Evolutionary conservation across 495 filamentous ascomycete genomes (phyloP), one percentile per base, ranked within the genome.

Genomic region (Hapsidospora chrysogenum): DNA sequence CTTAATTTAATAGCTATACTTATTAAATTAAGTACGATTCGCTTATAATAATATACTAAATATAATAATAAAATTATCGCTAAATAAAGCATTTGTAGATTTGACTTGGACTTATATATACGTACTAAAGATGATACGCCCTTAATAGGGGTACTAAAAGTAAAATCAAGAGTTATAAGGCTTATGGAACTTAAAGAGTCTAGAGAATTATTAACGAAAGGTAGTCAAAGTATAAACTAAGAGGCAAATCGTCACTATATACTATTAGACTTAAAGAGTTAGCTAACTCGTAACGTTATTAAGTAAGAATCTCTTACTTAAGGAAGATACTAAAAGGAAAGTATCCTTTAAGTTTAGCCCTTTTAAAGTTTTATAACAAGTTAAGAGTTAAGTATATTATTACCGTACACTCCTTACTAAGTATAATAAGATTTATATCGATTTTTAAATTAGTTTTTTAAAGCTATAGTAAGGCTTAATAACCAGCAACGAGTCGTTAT

Each of bases 101-200:
- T 6, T 26, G 11, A 6, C 11, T 6, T 26, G 11, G 11, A 26
- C 11, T 26, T 26, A 6, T 26, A 26, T 26, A 26, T 26, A 6
- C 11, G 6, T 26, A 26, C 6, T 26, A 26, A 26, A n/a, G 11
- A 26, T 26, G 11, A 26, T 26, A 6, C 11, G 11, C 6, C 6
- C 11, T 26, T 26, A 6, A 26, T 6, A 6, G 11, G 6, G 11
- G 11, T 6, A 26, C 11, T 6, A 26, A 26, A 26, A n/a, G n/a
- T n/a, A 9, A 36, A 9, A 28, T 25, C 18, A 15, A 36, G 4
- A 10, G 18, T 38, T 33, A 38, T 33, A 38, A 38, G n/a, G n/a
- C n/a, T n/a, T n/a, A n/a, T n/a, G n/a, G n/a, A n/a, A n/a, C n/a
- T n/a, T n/a, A n/a, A n/a, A n/a, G n/a, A n/a, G n/a, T n/a, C n/a